Conservation (phyloP, 2,329 filamentous ascomycete genomes). For the Mycosphaerella arachidis region DNA sequence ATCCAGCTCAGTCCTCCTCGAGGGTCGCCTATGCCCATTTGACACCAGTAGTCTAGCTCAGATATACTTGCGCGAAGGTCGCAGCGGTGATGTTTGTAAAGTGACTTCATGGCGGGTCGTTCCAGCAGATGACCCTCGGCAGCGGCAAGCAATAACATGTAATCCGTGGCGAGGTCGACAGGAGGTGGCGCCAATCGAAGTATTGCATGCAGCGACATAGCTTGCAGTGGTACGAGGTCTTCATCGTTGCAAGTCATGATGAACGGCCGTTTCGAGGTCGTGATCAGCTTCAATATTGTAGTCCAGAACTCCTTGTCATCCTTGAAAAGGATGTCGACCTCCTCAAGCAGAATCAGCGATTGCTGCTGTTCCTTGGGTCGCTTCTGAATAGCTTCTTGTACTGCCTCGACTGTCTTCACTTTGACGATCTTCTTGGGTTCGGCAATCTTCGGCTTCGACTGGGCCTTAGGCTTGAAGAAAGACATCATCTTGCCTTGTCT, state of each 20-base stretch:
- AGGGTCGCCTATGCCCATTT: slow-evolving; percentile 87
- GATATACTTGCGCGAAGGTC: slow-evolving; percentile 78
- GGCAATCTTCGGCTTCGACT: slow-evolving; percentile 33
- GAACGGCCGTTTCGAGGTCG: slow-evolving; percentile 83
- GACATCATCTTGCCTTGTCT: slow-evolving; percentile 74
- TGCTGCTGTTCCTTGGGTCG: slow-evolving; percentile 65
- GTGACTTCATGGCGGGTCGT: slow-evolving; percentile 59
- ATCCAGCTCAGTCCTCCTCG: slow-evolving; percentile 89
- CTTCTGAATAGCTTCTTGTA: slow-evolving; percentile 34
- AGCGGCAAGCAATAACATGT: slow-evolving; percentile 75
- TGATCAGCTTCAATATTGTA: slow-evolving; percentile 71
- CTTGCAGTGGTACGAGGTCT: slow-evolving; percentile 67
- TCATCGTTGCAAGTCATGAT: slow-evolving; percentile 95
- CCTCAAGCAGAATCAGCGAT: slow-evolving; percentile 88
- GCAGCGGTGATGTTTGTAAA: slow-evolving; percentile 64
- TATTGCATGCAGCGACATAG: slow-evolving; percentile 76
- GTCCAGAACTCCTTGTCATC: slow-evolving; percentile 95
- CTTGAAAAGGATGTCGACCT: slow-evolving; percentile 89
- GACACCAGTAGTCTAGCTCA: slow-evolving; percentile 94
- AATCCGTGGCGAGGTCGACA: slow-evolving; percentile 66
- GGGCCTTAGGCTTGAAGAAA: slow-evolving; percentile 62
- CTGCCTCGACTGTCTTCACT: slow-evolving; percentile 23
- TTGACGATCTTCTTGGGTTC: slow-evolving; percentile 28
- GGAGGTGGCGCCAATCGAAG: slow-evolving; percentile 69
- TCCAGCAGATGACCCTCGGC: slow-evolving; percentile 80